Percentiles rank a stretch among this genome's conserved stretches.
phyloP scores from a whole-genome alignment of 2,329 filamentous ascomycete genomes.

The Myriosclerotinia scirpicola region DNA sequence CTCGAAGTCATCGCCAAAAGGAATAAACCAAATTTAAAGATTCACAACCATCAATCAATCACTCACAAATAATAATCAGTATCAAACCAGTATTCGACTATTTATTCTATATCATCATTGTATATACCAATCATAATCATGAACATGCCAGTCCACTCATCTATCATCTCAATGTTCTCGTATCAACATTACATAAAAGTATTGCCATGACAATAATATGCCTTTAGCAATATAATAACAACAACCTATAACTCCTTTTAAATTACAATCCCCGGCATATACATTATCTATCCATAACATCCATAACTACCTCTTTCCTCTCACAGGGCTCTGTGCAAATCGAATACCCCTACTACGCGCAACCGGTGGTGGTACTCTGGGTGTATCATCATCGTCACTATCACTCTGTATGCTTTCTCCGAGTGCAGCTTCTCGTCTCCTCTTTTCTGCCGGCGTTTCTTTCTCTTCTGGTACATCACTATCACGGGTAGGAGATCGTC shows the following conservation, averaged over 20 bases:
- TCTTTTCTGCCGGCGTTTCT: constrained; percentile 74
- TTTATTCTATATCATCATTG: constrained; percentile 8
- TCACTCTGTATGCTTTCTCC: constrained; percentile 50
- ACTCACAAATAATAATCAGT: too few relatives aligned
- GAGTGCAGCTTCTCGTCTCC: constrained; percentile 71
- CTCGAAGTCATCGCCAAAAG: neutral
- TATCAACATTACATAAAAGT: constrained; percentile 11
- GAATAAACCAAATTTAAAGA: neutral
- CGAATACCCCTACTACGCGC: constrained; percentile 37
- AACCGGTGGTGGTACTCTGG: constrained; percentile 36
- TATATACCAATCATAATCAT: constrained; percentile 14
- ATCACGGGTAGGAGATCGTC: constrained; percentile 43
- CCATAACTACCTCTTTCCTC: constrained; percentile 22
- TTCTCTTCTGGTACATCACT: constrained; percentile 12
- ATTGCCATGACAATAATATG: constrained; percentile 1
- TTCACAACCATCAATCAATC: neutral
- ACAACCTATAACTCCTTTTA: constrained; percentile 3
- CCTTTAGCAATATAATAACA: neutral
- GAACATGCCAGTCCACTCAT: constrained; percentile 5
- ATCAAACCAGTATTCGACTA: neutral
- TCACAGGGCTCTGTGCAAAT: constrained; percentile 41
- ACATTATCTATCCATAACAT: neutral
- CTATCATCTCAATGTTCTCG: constrained; percentile 12
- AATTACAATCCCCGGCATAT: neutral
- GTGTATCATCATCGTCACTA: constrained; percentile 39